Percentiles rank a stretch among this genome's conserved stretches.
phyloP scores from a whole-genome alignment of 495 filamentous ascomycete genomes.

The Penicillium tannophilum region DNA sequence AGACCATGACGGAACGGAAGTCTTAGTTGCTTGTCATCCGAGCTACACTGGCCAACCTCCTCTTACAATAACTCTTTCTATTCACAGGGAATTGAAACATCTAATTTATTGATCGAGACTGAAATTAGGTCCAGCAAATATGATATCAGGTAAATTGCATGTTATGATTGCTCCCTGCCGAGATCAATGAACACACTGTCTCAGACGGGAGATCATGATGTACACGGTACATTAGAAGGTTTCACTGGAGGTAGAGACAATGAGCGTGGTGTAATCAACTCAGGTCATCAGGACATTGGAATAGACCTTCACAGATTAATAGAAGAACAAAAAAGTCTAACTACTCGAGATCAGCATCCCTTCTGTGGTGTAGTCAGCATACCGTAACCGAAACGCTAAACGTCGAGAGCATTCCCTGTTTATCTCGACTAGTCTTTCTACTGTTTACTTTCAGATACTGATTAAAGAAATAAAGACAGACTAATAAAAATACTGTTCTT shows the following conservation, averaged over 20 bases:
- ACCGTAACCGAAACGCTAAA: constrained; percentile 6
- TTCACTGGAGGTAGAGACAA: constrained; percentile 18
- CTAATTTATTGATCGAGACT: not conserved
- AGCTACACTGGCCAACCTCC: constrained; percentile 1
- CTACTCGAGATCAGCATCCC: not conserved
- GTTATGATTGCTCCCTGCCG: not conserved
- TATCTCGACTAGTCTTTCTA: not conserved
- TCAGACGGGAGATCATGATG: constrained; percentile 27
- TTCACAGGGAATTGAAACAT: not conserved
- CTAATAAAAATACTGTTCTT: not conserved
- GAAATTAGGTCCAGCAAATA: not conserved
- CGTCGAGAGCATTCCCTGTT: not conserved
- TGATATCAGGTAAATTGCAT: not conserved
- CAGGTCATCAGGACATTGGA: constrained; percentile 1
- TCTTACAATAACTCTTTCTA: not conserved
- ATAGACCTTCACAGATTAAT: not conserved
- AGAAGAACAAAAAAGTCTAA: not conserved
- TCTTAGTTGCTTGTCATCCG: not conserved
- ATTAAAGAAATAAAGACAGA: too few relatives aligned
- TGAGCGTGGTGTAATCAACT: not conserved
- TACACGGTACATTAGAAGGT: constrained; percentile 17
- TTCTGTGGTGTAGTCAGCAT: constrained; percentile 5
- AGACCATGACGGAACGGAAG: not conserved
- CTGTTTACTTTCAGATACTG: too few relatives aligned
- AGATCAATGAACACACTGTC: constrained; percentile 16